phyloP scores from a whole-genome alignment of 495 filamentous ascomycete species.

The Niebla homalea region DNA sequence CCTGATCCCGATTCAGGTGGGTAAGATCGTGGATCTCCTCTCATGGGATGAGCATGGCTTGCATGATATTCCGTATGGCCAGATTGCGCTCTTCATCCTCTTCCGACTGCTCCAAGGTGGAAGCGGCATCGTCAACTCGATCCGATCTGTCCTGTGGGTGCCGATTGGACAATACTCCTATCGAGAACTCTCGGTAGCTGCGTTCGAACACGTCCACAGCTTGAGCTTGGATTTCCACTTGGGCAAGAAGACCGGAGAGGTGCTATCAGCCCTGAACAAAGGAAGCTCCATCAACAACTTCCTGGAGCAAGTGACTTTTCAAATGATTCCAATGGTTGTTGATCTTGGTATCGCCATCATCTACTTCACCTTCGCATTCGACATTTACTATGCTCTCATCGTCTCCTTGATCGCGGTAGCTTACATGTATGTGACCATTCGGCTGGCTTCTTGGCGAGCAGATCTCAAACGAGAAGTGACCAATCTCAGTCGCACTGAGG shows the following conservation, averaged over 20 bases:
- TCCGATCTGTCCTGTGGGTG: slow-evolving; percentile 79
- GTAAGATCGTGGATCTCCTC: slow-evolving; percentile 56
- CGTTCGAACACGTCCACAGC: slow-evolving; percentile 92
- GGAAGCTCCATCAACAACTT: slow-evolving; percentile 94
- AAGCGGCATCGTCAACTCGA: slow-evolving; percentile 71
- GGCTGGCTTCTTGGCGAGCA: slow-evolving; percentile 86
- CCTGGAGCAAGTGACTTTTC: slow-evolving; percentile 88
- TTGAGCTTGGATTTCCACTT: slow-evolving; percentile 94
- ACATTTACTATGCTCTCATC: slow-evolving; percentile 85
- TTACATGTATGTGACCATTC: slow-evolving; percentile 89
- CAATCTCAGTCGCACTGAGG: slow-evolving; percentile 84
- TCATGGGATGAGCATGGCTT: slow-evolving; percentile 34
- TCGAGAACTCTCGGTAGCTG: slow-evolving; percentile 80
- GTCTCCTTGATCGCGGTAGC: slow-evolving; percentile 86
- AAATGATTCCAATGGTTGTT: slow-evolving; percentile 85
- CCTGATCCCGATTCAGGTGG: slow-evolving; percentile 64
- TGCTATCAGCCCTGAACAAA: slow-evolving; percentile 87
- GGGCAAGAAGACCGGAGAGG: slow-evolving; percentile 91
- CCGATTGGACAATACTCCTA: slow-evolving; percentile 95
- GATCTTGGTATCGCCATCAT: slow-evolving; percentile 78
- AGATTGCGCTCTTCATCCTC: slow-evolving; percentile 65
- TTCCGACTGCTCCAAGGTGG: slow-evolving; percentile 79
- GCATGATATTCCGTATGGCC: slow-evolving; percentile 46
- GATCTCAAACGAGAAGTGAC: slow-evolving; percentile 87
- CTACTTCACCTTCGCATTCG: slow-evolving; percentile 69